Evolutionary conservation across 495 filamentous ascomycete genomes (phyloP).

Genomic region (Trichoderma gamsii): DNA sequence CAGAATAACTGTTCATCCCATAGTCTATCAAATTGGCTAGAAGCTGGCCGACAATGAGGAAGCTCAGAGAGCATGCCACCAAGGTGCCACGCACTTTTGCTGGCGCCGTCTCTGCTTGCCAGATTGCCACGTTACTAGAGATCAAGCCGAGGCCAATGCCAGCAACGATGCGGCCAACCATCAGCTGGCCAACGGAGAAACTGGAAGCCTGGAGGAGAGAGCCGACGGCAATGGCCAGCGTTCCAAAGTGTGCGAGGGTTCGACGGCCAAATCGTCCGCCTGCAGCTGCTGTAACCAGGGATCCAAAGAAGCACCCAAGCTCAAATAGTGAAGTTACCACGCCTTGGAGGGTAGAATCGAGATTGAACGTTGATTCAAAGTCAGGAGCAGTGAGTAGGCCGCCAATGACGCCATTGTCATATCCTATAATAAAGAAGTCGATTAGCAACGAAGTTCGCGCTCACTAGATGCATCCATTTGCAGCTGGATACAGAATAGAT

Average conservation of each 20-base stretch:
- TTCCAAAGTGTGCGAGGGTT: slow-evolving; percentile 3
- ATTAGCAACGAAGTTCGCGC: background rate
- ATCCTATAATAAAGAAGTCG: background rate
- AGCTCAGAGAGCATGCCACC: slow-evolving; percentile 77
- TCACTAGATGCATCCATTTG: no score
- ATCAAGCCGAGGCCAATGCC: slow-evolving; percentile 55
- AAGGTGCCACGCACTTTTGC: slow-evolving; percentile 62
- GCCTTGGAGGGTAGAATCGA: slow-evolving; percentile 2
- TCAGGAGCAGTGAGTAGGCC: slow-evolving; percentile 1
- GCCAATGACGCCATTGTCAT: background rate
- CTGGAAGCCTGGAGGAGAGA: slow-evolving; percentile 2
- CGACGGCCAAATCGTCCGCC: background rate
- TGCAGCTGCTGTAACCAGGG: background rate
- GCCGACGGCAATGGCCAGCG: background rate
- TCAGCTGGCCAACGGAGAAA: slow-evolving; percentile 43
- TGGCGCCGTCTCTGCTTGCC: slow-evolving; percentile 63
- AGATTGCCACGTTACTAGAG: slow-evolving; percentile 48
- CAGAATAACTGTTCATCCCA: slow-evolving; percentile 49
- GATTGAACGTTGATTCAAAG: slow-evolving; percentile 1
- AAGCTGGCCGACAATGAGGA: slow-evolving; percentile 66
- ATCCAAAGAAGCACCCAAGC: slow-evolving; percentile 4
- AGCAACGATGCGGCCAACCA: slow-evolving; percentile 57
- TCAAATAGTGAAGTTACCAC: slow-evolving; percentile 7
- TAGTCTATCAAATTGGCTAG: slow-evolving; percentile 63
- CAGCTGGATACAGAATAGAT: no score